These are phyloP conservation scores for Aristolochia californica DNA, from an alignment of 164 flowering plant genomes.

Conservation along the genomic window DNA sequence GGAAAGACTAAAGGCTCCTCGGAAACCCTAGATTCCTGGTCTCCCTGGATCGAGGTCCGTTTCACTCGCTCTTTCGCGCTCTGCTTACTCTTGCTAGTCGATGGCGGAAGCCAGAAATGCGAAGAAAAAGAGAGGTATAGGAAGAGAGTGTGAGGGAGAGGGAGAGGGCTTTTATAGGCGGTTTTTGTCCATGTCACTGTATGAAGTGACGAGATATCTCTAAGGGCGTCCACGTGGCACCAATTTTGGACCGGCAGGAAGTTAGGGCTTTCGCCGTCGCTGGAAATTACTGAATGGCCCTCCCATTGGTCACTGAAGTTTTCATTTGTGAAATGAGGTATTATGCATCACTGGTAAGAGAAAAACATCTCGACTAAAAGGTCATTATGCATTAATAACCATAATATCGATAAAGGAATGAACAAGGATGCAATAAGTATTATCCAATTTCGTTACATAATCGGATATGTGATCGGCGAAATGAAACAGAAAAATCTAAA, in stretches of 20 bases:
- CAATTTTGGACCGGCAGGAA: no score
- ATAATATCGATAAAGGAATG: no score
- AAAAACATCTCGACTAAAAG: no score
- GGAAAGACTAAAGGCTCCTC: background rate
- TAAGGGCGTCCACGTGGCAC: slow-evolving; percentile 1
- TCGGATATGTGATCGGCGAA: no score
- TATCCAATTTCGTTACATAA: no score
- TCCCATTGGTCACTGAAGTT: no score
- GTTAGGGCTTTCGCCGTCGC: background rate
- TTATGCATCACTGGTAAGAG: no score
- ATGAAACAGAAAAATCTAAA: no score
- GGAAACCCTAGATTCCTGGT: background rate
- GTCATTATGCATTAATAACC: no score
- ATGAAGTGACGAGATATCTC: background rate
- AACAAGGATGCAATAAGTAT: no score
- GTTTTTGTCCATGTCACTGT: background rate
- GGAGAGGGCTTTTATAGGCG: background rate
- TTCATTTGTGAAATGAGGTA: no score
- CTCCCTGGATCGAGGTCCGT: background rate
- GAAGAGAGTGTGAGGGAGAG: background rate
- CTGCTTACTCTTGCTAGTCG: background rate
- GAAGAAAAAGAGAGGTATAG: background rate
- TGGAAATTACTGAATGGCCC: background rate
- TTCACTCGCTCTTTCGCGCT: background rate
- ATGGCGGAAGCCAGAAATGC: background rate